These are phyloP conservation scores for Candida koratica DNA, from an alignment of 805 yeast species.

Conservation along the genomic window DNA sequence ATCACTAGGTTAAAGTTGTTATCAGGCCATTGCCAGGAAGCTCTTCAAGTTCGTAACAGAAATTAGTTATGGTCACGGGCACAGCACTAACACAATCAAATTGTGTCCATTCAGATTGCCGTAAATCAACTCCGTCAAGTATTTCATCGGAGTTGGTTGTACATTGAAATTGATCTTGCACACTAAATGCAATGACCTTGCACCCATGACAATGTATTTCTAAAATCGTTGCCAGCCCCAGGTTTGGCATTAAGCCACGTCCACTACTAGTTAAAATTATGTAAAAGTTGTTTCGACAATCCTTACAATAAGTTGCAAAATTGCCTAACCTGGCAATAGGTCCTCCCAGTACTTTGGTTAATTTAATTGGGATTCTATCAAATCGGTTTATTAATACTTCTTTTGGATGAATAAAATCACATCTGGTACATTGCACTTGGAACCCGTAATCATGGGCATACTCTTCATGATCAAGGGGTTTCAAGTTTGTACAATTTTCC, in stretches of 20 bases:
- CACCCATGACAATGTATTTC: slow-evolving; percentile 14
- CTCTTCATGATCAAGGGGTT: slow-evolving; percentile 15
- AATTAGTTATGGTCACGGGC: slow-evolving; percentile 11
- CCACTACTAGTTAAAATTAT: slow-evolving; percentile 9
- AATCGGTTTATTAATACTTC: slow-evolving; percentile 10
- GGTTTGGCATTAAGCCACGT: not conserved
- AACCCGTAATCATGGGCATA: slow-evolving; percentile 18
- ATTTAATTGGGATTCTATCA: slow-evolving; percentile 6
- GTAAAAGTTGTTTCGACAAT: slow-evolving; percentile 11
- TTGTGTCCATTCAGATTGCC: slow-evolving; percentile 13
- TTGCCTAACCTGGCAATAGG: slow-evolving; percentile 9
- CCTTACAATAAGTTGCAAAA: slow-evolving; percentile 13
- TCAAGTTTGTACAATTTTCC: slow-evolving; percentile 13
- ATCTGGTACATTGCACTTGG: slow-evolving; percentile 10
- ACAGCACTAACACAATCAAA: slow-evolving; percentile 10
- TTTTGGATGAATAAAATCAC: slow-evolving; percentile 10
- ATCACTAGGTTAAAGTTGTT: slow-evolving; percentile 2
- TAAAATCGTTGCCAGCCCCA: slow-evolving; percentile 9
- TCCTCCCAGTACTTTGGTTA: not conserved
- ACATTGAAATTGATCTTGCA: slow-evolving; percentile 15
- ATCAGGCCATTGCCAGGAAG: slow-evolving; percentile 1
- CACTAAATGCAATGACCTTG: slow-evolving; percentile 5
- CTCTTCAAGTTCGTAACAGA: slow-evolving; percentile 6
- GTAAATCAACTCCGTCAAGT: slow-evolving; percentile 13
- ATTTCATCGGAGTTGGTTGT: slow-evolving; percentile 8